Percentiles rank a stretch among this genome's conserved stretches.
Evolutionary conservation across 2,329 filamentous ascomycete genomes (phyloP).

Genomic region (Phaeophleospora eucalypticola): DNA sequence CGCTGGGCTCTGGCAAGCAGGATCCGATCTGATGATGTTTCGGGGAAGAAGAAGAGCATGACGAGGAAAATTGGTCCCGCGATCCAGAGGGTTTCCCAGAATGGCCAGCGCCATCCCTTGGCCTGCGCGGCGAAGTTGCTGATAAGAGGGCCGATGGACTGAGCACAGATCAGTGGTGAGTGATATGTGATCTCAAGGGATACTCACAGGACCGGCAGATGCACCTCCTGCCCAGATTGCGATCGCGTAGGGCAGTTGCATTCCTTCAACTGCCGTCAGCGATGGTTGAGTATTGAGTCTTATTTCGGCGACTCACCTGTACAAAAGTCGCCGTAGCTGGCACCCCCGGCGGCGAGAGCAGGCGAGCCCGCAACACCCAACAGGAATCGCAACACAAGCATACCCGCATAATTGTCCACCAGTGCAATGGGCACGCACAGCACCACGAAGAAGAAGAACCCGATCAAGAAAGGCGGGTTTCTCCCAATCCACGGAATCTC

Average conservation of each 20-base stretch:
- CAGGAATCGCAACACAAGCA: constrained; percentile 57
- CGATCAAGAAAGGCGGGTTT: constrained; percentile 5
- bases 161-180: not conserved
- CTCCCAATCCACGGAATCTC: constrained; percentile 14
- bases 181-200: not conserved
- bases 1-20: constrained; percentile 43
- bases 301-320: constrained; percentile 33
- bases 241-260: constrained; percentile 39
- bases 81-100: constrained; percentile 60
- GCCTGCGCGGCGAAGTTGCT: constrained; percentile 55
- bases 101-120: constrained; percentile 57
- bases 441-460: constrained; percentile 6
- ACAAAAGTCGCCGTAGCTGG: constrained; percentile 39
- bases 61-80: constrained; percentile 53
- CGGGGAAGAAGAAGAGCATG: constrained; percentile 47
- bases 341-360: constrained; percentile 56
- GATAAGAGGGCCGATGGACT: constrained; percentile 55
- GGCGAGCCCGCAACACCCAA: constrained; percentile 64
- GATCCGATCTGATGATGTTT: constrained; percentile 57
- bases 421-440: constrained; percentile 4
- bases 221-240: constrained; percentile 41
- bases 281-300: not conserved
- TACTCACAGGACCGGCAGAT: constrained; percentile 34
- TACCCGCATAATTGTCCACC: constrained; percentile 27
- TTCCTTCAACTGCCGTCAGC: not conserved